Evolutionary conservation across 257 asterid species (phyloP).

Genomic region (Solanum pinnatisectum): DNA sequence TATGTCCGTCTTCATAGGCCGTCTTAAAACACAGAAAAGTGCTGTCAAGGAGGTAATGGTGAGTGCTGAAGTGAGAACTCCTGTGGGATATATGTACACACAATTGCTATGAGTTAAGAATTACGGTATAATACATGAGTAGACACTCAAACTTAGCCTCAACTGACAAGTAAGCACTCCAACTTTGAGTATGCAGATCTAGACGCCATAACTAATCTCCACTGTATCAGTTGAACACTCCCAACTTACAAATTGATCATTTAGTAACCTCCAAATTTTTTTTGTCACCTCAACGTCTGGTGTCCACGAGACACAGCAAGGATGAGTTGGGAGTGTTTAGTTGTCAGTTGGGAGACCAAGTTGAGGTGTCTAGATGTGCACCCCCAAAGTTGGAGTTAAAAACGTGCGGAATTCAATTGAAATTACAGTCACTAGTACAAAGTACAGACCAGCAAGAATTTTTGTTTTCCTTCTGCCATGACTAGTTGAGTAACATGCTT

Average conservation of each 20-base stretch:
- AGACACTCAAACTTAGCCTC: neutral
- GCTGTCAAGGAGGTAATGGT: slow-evolving; percentile 32
- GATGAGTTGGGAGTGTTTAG: neutral
- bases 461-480: slow-evolving; percentile 27
- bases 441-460: slow-evolving; percentile 42
- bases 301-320: too few species aligned
- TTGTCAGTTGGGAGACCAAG: neutral
- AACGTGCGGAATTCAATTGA: neutral
- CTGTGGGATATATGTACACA: slow-evolving; percentile 21
- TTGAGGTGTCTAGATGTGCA: neutral
- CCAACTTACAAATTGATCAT: neutral
- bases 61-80: slow-evolving; percentile 37
- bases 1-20: slow-evolving; percentile 22
- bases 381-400: neutral
- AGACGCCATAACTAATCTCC: neutral
- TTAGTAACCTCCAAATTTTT: neutral
- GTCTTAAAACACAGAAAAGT: slow-evolving; percentile 33
- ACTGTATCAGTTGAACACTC: neutral
- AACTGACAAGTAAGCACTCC: neutral
- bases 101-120: neutral
- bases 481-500: slow-evolving; percentile 27
- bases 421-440: neutral
- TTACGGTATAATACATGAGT: neutral
- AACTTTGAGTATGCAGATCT: neutral
- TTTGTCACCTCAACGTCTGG: too few species aligned